phyloP scores from a whole-genome alignment of 1,139 yeast species.

The Geotrichum reessii region DNA sequence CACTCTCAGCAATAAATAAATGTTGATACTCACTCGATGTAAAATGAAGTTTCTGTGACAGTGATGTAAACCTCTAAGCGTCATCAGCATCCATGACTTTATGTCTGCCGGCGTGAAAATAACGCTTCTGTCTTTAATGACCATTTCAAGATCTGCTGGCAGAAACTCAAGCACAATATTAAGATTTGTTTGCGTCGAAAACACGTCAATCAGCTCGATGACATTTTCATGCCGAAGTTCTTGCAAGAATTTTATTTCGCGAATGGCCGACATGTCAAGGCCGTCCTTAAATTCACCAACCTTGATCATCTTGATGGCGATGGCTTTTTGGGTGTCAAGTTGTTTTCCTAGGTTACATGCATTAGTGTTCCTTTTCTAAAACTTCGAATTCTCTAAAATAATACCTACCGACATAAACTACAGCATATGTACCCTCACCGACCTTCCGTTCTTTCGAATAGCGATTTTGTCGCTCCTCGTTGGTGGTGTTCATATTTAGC shows the following conservation, averaged over 20 bases:
- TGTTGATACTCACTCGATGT: constrained; percentile 47
- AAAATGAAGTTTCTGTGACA: constrained; percentile 86
- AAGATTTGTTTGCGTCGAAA: constrained; percentile 61
- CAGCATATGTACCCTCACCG: constrained; percentile 99
- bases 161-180: constrained; percentile 85
- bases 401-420: constrained; percentile 79
- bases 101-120: constrained; percentile 83
- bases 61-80: constrained; percentile 87
- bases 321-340: constrained; percentile 33
- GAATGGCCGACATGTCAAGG: constrained; percentile 90
- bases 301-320: constrained; percentile 94
- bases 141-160: constrained; percentile 85
- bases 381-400: constrained; percentile 17
- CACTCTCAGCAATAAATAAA: neutral
- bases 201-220: constrained; percentile 83
- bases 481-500: constrained; percentile 7
- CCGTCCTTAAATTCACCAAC: constrained; percentile 95
- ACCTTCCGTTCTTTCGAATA: constrained; percentile 60
- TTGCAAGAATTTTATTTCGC: constrained; percentile 91
- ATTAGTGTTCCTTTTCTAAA: constrained; percentile 20
- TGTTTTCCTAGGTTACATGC: constrained; percentile 11
- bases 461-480: constrained; percentile 17
- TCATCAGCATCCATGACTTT: constrained; percentile 92
- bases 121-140: constrained; percentile 72
- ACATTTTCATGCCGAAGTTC: constrained; percentile 80